These are phyloP conservation scores for Mucor racemosus DNA, from an alignment of 371 early-diverging fungal species.

Conservation along the genomic window DNA sequence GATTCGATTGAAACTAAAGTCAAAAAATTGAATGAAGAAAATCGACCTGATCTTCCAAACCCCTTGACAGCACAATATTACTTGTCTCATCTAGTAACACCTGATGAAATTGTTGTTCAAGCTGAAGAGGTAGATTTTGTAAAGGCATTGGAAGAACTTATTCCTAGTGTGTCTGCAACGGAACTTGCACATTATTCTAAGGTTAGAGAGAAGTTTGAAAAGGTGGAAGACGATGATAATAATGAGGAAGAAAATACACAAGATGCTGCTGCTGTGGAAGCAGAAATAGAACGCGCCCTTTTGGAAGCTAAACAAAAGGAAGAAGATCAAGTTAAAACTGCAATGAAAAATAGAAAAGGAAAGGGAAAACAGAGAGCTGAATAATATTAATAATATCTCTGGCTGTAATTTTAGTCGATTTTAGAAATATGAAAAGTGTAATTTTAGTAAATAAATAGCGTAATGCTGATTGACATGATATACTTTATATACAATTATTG, in stretches of 20 bases:
- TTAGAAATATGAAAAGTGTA: too few relatives aligned
- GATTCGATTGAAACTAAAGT: conserved; percentile 76
- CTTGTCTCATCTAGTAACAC: conserved; percentile 75
- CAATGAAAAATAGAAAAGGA: conserved; percentile 15
- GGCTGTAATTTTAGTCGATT: too few relatives aligned
- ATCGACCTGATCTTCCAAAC: conserved; percentile 29
- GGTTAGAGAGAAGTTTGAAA: conserved; percentile 72
- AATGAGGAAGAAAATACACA: conserved; percentile 14
- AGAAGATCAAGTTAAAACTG: conserved; percentile 9
- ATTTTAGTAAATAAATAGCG: too few relatives aligned
- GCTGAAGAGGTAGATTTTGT: conserved; percentile 85
- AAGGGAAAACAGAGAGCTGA: conserved; percentile 24
- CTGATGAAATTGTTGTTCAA: conserved; percentile 71
- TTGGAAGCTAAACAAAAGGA: conserved; percentile 18
- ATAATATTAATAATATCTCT: background rate
- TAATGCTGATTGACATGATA: too few relatives aligned
- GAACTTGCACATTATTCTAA: conserved; percentile 89
- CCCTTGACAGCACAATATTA: conserved; percentile 84
- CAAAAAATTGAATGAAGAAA: conserved; percentile 39
- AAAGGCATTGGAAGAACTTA: conserved; percentile 80
- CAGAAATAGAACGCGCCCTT: conserved; percentile 8
- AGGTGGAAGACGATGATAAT: conserved; percentile 32
- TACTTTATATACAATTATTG: too few relatives aligned
- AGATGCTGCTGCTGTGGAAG: background rate
- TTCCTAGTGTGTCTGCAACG: conserved; percentile 87